Evolutionary conservation across 306 rosid genomes (phyloP).

Genomic region (Sophora flavescens): DNA sequence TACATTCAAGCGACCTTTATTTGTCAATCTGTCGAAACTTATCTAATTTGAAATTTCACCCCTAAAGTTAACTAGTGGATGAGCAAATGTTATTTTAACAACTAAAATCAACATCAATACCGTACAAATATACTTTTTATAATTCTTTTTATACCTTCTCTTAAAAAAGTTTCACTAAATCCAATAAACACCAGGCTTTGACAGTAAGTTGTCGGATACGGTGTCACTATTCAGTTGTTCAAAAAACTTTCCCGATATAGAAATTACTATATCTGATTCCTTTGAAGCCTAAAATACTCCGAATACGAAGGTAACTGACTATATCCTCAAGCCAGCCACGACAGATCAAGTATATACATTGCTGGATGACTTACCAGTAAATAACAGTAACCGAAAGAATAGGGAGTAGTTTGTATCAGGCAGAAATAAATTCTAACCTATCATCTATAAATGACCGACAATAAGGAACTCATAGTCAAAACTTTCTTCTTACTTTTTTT

Average conservation of each 20-base stretch:
- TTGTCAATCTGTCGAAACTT: too few relatives aligned
- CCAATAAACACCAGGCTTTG: too few relatives aligned
- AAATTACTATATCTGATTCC: conserved; percentile 32
- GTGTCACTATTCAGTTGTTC: too few relatives aligned
- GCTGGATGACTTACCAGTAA: conserved; percentile 37
- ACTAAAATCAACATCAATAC: too few relatives aligned
- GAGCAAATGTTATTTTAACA: too few relatives aligned
- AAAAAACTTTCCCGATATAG: background rate
- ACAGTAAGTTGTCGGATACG: too few relatives aligned
- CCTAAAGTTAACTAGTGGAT: too few relatives aligned
- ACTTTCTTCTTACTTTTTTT: conserved; percentile 32
- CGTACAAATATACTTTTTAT: too few relatives aligned
- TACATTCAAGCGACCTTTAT: too few relatives aligned
- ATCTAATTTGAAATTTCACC: too few relatives aligned
- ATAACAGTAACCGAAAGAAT: background rate
- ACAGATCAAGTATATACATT: conserved; percentile 44
- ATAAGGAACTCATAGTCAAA: conserved; percentile 14
- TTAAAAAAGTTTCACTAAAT: too few relatives aligned
- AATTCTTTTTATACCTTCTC: too few relatives aligned
- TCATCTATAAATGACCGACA: conserved; percentile 34
- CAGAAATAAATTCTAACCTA: conserved; percentile 40
- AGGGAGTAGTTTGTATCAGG: conserved; percentile 21
- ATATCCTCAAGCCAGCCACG: conserved; percentile 34
- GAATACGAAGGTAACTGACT: conserved; percentile 36
- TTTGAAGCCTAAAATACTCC: conserved; percentile 4